phyloP scores from a whole-genome alignment of 192 early-diverging fungal genomes.

The Coemansia sp. region DNA sequence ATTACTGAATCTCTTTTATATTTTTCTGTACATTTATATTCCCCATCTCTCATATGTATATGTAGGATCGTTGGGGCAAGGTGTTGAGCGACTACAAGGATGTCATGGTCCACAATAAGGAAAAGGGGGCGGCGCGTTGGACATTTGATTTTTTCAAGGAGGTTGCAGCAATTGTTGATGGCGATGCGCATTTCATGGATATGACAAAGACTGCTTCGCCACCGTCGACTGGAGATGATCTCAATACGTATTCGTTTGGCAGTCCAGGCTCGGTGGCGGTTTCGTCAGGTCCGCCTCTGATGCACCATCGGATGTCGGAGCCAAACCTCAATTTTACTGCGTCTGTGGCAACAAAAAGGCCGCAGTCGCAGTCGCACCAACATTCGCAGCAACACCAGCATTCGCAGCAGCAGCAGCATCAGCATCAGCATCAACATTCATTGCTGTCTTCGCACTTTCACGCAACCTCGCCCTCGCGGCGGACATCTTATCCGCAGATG shows the following conservation, averaged over 20 bases:
- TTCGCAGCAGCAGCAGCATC: background rate
- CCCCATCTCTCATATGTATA: background rate
- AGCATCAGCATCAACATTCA: background rate
- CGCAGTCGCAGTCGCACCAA: no score
- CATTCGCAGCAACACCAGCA: background rate
- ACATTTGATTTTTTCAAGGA: constrained; percentile 57
- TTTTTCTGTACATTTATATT: no score
- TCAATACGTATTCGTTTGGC: constrained; percentile 33
- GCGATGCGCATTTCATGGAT: constrained; percentile 48
- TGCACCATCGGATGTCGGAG: constrained; percentile 51
- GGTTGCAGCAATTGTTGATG: constrained; percentile 46
- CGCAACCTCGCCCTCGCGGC: constrained; percentile 24
- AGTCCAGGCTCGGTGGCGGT: background rate
- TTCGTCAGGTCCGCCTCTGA: constrained; percentile 11
- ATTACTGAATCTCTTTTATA: background rate
- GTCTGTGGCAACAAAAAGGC: background rate
- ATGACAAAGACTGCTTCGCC: constrained; percentile 23
- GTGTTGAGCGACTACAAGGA: constrained; percentile 57
- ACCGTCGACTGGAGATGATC: constrained; percentile 22
- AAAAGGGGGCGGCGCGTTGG: constrained; percentile 55
- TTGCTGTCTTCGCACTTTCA: background rate
- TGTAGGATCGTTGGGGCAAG: constrained; percentile 57
- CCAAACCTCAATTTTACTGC: constrained; percentile 19
- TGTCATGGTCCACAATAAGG: constrained; percentile 53
- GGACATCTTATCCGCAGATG: constrained; percentile 44